Percentiles rank a stretch among this genome's conserved stretches.
Evolutionary conservation across 148 eudicot species (phyloP).

Genomic region (Tetragonia tetragonoides): DNA sequence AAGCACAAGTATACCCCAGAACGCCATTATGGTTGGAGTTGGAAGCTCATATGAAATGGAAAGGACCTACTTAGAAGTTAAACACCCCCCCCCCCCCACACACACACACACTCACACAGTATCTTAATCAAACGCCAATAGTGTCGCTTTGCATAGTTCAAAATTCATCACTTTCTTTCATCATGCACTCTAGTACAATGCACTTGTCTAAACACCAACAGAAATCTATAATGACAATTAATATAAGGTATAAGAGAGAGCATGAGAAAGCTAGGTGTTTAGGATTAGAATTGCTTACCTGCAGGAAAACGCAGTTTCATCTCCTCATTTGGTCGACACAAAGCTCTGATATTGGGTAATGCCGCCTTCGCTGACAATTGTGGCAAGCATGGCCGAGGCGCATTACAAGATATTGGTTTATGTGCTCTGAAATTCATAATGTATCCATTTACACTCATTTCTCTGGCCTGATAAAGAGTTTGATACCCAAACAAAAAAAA

Average conservation of each 20-base stretch:
- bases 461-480: constrained; percentile 20
- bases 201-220: background rate
- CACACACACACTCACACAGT: too few relatives aligned
- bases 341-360: constrained; percentile 19
- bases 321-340: constrained; percentile 17
- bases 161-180: background rate
- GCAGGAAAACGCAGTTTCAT: constrained; percentile 16
- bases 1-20: too few relatives aligned
- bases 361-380: constrained; percentile 14
- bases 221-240: background rate
- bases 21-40: too few relatives aligned
- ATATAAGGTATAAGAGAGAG: background rate
- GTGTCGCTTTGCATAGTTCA: background rate
- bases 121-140: too few relatives aligned
- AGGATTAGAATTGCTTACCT: constrained; percentile 17
- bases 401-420: constrained; percentile 24
- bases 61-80: too few relatives aligned
- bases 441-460: constrained; percentile 32
- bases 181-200: background rate
- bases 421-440: constrained; percentile 26
- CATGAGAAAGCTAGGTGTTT: background rate
- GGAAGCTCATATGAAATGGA: too few relatives aligned
- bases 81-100: too few relatives aligned
- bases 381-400: constrained; percentile 12
- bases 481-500: constrained; percentile 2